Conservation (phyloP, 441 rosid species). For the Gossypium trilobum region DNA sequence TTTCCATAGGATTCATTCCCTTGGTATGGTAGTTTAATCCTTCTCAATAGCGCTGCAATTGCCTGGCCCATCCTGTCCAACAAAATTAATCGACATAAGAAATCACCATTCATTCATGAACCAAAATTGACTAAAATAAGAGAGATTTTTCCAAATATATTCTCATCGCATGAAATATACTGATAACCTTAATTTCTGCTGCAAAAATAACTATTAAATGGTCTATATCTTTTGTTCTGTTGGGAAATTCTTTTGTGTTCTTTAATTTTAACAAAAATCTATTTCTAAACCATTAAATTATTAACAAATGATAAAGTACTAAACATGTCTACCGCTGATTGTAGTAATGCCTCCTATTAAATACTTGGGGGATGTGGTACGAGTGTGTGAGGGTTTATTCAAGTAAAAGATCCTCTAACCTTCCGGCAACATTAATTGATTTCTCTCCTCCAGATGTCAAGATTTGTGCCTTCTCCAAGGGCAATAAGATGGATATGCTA, state of each 20-base stretch:
- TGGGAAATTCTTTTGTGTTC: not conserved
- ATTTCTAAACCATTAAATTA: not conserved
- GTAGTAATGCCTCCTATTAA: not conserved
- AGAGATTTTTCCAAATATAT: not conserved
- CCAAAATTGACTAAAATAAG: not conserved
- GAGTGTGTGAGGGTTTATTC: not conserved
- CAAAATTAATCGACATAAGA: conserved; percentile 8
- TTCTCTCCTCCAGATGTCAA: conserved; percentile 41
- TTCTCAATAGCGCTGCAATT: conserved; percentile 66
- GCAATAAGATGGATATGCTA: conserved; percentile 46
- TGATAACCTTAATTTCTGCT: not conserved
- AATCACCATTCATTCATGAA: not conserved
- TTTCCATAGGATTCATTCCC: conserved; percentile 64
- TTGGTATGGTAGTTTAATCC: conserved; percentile 55
- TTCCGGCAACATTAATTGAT: conserved; percentile 51
- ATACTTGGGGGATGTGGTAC: not conserved
- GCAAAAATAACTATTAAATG: not conserved
- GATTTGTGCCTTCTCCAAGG: conserved; percentile 42
- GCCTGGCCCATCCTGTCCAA: conserved; percentile 50
- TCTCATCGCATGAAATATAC: not conserved
- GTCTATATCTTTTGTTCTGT: not conserved
- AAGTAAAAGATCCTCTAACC: conserved; percentile 32
- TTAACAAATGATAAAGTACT: not conserved
- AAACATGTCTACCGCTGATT: not conserved
- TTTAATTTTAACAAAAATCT: not conserved